Evolutionary conservation across 2,329 filamentous ascomycete species (phyloP), one percentile per base, ranked within the genome.

Genomic region (Aspergillus sp.): DNA sequence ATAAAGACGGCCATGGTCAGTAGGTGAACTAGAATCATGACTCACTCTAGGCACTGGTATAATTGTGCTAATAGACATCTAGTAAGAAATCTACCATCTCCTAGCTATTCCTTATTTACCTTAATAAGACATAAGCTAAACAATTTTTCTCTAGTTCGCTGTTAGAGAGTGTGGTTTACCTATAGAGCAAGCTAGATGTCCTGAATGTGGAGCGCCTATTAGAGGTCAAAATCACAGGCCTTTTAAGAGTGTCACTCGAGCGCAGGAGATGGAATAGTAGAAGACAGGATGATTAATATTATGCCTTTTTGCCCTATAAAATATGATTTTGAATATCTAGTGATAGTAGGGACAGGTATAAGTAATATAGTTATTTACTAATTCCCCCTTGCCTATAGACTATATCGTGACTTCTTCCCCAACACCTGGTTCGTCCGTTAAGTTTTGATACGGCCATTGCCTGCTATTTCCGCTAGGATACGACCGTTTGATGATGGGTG

Each of bases 161-260:
- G n/a, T 57, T 25, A 46, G 54, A 50, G 54, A 57, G 23, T 57
- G 54, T n/a, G 54, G 54, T 28, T n/a, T 57, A 46, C 54, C 54
- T 2, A 57, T 57, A 46, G 28, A 57, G 31, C 54, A 50, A 41
- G 54, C 54, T 23, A 48, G 46, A 22, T 57, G 54, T 50, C 54
- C 54, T 38, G 54, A 57, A 43, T 57, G 54, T 34, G 54, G 54
- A 28, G 54, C 54, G 30, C 13, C 30, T 38, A 49, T 57, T 51
- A 46, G 54, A 50, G 54, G 54, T 50, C 46, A 41, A 19, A 50
- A 57, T 43, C 54, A 57, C 31, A 48, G 13, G 31, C 31, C 54
- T 28, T 46, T 49, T 6, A 46, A 50, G n/a, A 46, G 54, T 25
- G 54, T 57, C 17, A 57, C 30, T 22, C 54, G 54, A 41, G 54